Evolutionary conservation across 768 basidiomycete species (phyloP).

Genomic region (Hericium rajendrae): DNA sequence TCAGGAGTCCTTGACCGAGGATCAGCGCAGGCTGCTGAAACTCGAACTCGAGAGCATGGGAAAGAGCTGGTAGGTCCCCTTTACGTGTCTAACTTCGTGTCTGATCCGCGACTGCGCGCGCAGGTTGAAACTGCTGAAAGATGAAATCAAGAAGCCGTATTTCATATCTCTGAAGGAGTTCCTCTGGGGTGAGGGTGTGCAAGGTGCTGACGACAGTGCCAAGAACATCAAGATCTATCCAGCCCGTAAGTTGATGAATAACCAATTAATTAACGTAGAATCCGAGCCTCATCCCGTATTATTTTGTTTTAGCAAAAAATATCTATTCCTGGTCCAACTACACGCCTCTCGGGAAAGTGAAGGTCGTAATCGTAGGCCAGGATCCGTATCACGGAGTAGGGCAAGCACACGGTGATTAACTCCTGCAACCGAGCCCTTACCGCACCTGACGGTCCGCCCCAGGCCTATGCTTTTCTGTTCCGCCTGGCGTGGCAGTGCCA

Average conservation of each 20-base stretch:
- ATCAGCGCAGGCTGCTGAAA: slow-evolving; percentile 45
- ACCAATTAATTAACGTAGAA: neutral
- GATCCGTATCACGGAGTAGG: slow-evolving; percentile 77
- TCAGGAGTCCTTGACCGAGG: slow-evolving; percentile 42
- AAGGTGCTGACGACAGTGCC: slow-evolving; percentile 36
- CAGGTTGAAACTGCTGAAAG: slow-evolving; percentile 67
- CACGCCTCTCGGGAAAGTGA: slow-evolving; percentile 76
- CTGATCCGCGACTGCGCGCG: neutral
- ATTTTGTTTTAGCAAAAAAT: slow-evolving; percentile 45
- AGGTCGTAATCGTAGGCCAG: slow-evolving; percentile 84
- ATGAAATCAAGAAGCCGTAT: slow-evolving; percentile 70
- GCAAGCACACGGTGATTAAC: slow-evolving; percentile 73
- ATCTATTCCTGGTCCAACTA: slow-evolving; percentile 85
- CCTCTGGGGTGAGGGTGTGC: slow-evolving; percentile 56
- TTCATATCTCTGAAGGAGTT: slow-evolving; percentile 65
- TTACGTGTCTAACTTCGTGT: neutral
- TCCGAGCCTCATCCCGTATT: neutral
- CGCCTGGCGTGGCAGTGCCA: slow-evolving; percentile 60
- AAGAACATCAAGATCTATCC: slow-evolving; percentile 62
- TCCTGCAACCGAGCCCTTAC: neutral
- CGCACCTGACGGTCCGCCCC: neutral
- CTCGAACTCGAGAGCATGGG: slow-evolving; percentile 71
- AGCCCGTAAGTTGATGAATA: slow-evolving; percentile 40
- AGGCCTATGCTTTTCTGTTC: slow-evolving; percentile 91
- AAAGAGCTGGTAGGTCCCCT: slow-evolving; percentile 48